Evolutionary conservation across 768 basidiomycete genomes (phyloP), one percentile per base, ranked within the genome.

Genomic region (Trametes gibbosa): DNA sequence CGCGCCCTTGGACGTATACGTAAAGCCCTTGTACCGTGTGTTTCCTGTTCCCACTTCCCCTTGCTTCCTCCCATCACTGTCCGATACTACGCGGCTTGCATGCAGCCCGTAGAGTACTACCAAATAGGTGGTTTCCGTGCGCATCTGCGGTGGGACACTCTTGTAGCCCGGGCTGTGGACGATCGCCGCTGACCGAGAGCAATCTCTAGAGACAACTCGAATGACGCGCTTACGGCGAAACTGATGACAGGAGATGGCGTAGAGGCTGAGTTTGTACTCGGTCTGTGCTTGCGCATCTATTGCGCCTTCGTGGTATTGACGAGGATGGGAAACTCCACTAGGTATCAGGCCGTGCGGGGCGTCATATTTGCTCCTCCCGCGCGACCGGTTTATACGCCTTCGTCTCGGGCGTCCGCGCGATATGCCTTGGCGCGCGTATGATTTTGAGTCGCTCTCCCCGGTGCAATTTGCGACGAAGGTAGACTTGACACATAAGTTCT

Each of bases 301-400:
- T 19, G 5, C 21, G 25, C 1, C 37, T 21, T 29, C 16, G 17
- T 16, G 21, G 7, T n/a, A n/a, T 24, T 12, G 9, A n/a, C 7
- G 17, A 17, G 46, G 27, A 12, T 13, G 2, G 29, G 10, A 4
- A 5, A 32, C 29, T 32, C 10, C 29, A 5, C 29, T 35, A 70
- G 69, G 69, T 19, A 66, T 70, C 24, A 43, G 35, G 16, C 69
- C 69, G 0, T 62, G 46, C 39, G 69, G 69, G 43, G 67, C 69
- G 23, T 67, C 68, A 8, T 66, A 65, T 43, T 50, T 70, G 17
- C 60, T 70, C 17, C 52, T 66, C 37, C 58, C 65, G 37, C 3
- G 4, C n/a, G 37, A 24, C 23, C 40, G 8, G 19, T 63, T 32
- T 34, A 12, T 23, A 14, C 25, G 17, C 7, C 13, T 37, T 10